Base-by-base conservation (phyloP, 2,329 filamentous ascomycete genomes). In the Xylaria digitata region DNA sequence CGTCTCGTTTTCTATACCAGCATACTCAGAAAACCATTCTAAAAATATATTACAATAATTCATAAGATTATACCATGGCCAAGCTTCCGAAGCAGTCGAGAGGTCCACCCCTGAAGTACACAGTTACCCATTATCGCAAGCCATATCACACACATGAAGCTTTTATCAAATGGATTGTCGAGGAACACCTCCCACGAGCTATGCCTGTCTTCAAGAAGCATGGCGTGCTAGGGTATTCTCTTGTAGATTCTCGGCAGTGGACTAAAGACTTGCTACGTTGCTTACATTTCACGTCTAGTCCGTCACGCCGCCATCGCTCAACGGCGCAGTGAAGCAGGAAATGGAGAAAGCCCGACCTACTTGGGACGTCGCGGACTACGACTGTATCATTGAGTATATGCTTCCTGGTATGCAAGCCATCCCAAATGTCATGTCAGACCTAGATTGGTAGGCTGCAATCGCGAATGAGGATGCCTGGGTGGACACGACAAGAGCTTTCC, bases 111-210 rank as follows among this genome's bases (percentile, higher is more conserved):
- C 34, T 37, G 34, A 37, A 37, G 13, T 37, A 37, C 34, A 37
- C 34, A 7, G 34, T 37, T 9, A 37, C 6, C 34, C 8, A 37
- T 9, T 37, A 37, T 9, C 34, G 76, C 46, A 70, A 70, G 52
- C 65, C 59, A 3, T 52, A 77, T 21, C 73, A 73, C 55, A 75
- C 76, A 6, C 76, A 78, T 56, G 74, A 78, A 53, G 73, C 56
- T 26, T 78, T 78, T 60, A 75, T 77, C 49, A 74, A 76, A 40
- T 78, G 72, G 75, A 72, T 78, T 11, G 67, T 72, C 15, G 68
- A 76, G n/a, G 70, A 71, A 37, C 76, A 78, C 53, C 56, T 77
- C 11, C 73, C 73, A 19, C 62, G 73, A 45, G 76, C 73, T 26
- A 68, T 77, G 7, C 71, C 73, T 6, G 53, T 76, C 23, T 75